Base-by-base conservation (phyloP, 164 flowering plant species). In the Chloranthus sessilifolius region DNA sequence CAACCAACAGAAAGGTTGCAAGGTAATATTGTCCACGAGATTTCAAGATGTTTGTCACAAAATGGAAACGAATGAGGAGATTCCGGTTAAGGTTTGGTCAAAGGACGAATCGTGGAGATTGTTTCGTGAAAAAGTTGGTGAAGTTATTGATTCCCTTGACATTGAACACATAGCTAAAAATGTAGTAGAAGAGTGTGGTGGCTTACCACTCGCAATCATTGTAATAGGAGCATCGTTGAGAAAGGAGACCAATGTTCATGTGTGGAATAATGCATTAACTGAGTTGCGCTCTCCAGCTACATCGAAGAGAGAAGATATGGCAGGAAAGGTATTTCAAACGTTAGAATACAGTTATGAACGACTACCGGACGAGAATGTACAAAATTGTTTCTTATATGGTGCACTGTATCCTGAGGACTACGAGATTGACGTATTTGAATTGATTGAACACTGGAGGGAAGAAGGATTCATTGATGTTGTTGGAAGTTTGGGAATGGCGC, bases 191-290 rank as follows among this genome's bases (percentile, higher is more conserved):
- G 58, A 67, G 42, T 58, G 72, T 25, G 54, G 17, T 0, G 58
- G 72, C 35, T 11, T 65, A 22, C 74, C 74, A 0, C 61, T 69
- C 0, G 67, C 50, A 0, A 54, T 69, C 20, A 19, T 58, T 15
- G 46, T 61, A 10, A 17, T 55, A 0, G 67, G 59, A 0, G 29
- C 45, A 6, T 44, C 59, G 25, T 48, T 70, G 63, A 65, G 55
- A 3, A 37, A 43, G n/a, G 49, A 16, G 6, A 5, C n/a, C 9
- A 42, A 55, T 2, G 4, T 47, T 1, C 2, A 7, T 19, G 53
- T 36, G 5, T 70, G 74, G 74, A 53, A 51, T 5, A 45, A 49
- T 43, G 64, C 64, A 7, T 34, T 65, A 14, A 15, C 47, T 2
- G 60, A 65, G 25, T 26, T 70, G 24, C 19, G 31, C 20, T 3